A percentile compares a stretch with the other conserved stretches of the same genome.
Conservation (phyloP, 306 rosid genomes). For the Erythrophleum fordii region DNA sequence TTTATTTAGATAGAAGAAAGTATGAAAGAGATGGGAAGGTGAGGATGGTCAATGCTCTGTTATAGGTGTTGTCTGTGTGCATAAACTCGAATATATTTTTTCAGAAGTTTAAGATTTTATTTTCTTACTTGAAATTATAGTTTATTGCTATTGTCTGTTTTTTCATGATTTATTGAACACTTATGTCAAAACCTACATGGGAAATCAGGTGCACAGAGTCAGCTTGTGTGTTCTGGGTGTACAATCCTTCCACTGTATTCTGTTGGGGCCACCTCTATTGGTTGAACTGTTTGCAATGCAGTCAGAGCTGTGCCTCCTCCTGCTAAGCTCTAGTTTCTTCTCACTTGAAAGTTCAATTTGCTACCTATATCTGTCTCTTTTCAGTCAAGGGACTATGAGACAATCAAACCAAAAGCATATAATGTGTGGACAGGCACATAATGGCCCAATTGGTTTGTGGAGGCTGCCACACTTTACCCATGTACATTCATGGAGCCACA, state of each 20-base stretch:
- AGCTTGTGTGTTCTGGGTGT: conserved; percentile 93
- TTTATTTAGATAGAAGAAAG: too few species aligned
- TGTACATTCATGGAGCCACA: conserved; percentile 93
- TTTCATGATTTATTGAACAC: conserved; percentile 4
- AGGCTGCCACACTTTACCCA: conserved; percentile 90
- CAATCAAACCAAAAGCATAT: background rate
- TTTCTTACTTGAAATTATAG: too few species aligned
- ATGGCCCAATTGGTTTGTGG: conserved; percentile 93
- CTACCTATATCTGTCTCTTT: background rate
- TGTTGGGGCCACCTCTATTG: conserved; percentile 84
- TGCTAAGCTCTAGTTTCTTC: conserved; percentile 49
- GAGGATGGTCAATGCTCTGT: too few species aligned
- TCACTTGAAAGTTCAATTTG: conserved; percentile 24
- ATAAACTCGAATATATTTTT: too few species aligned
- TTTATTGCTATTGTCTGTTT: too few species aligned
- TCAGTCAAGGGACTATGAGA: conserved; percentile 15
- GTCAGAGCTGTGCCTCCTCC: conserved; percentile 91
- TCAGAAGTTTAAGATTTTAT: too few species aligned
- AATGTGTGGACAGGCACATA: conserved; percentile 90
- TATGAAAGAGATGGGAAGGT: too few species aligned
- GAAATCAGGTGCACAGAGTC: conserved; percentile 72
- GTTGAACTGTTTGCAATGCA: conserved; percentile 94
- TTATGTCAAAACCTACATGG: conserved; percentile 28
- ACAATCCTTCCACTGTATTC: conserved; percentile 80
- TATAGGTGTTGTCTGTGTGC: too few species aligned